Base-by-base conservation (phyloP, 2,329 filamentous ascomycete genomes). In the Colletotrichum liaoningense region DNA sequence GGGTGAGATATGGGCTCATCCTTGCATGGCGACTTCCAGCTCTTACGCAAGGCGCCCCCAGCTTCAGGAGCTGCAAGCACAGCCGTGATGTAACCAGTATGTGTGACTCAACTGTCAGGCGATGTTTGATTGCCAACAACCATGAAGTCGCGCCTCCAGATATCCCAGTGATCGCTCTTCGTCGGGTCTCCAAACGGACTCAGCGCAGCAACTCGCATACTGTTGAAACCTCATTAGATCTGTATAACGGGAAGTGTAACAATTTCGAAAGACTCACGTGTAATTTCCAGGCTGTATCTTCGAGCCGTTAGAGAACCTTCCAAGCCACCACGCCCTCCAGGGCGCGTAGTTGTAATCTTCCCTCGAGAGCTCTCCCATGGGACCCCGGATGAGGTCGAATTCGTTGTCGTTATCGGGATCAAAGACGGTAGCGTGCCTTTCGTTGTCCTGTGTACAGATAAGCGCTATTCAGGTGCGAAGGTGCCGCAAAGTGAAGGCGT, bases 191-290 rank as follows among this genome's bases (percentile, higher is more conserved):
- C 74, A 14, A 74, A 75, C 7, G 74, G 74, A 12, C 38, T 24
- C 7, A 75, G 38, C 3, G 74, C 72, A 30, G 72, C 74, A 9
- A 75, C 49, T 7, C 72, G 72, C 60, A 75, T 72, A 0, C 74
- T 75, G 8, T 8, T 1, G 6, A 7, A 1, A 1, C 42, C 12
- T 46, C 60, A 24, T 59, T 6, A 58, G 35, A 0, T 55, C 11
- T 1, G 3, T 2, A 4, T 3, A 57, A 2, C 8, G 42, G 5
- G 5, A 4, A 26, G 4, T 5, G 5, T 28, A n/a, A 1, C 7
- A 2, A 12, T 9, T 9, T 0, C 11, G 0, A 11, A 4, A 9
- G 0, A 14, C 74, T 49, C 24, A 75, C 74, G 52, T 57, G 58
- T 75, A 75, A 4, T 75, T 72, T 22, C 74, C 74, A 11, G 72